These are phyloP conservation scores for Annulohypoxylon nitens DNA, from an alignment of 495 filamentous ascomycete genomes.

Conservation along the genomic window DNA sequence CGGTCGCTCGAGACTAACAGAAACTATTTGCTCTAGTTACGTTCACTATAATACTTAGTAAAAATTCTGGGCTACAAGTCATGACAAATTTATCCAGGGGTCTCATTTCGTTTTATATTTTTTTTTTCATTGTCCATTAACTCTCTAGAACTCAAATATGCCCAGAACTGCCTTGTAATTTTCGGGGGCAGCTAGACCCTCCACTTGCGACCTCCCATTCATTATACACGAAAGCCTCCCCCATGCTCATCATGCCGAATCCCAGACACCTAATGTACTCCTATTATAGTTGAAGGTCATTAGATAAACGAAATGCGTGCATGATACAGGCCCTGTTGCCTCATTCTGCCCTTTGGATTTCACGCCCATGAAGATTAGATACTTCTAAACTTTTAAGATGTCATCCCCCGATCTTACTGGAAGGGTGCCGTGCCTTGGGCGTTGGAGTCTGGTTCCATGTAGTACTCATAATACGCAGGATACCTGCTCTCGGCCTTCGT, in stretches of 20 bases:
- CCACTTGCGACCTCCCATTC: conserved; percentile 4
- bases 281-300: conserved; percentile 29
- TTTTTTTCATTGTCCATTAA: conserved; percentile 10
- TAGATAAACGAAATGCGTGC: conserved; percentile 25
- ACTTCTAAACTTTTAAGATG: not conserved
- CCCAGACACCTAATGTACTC: conserved; percentile 16
- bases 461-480: conserved; percentile 74
- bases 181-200: not conserved
- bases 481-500: conserved; percentile 73
- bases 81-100: conserved; percentile 1
- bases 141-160: conserved; percentile 7
- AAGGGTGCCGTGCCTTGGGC: conserved; percentile 59
- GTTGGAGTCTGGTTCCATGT: conserved; percentile 62
- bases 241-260: conserved; percentile 21
- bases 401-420: conserved; percentile 46
- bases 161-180: conserved; percentile 27
- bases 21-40: not conserved
- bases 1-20: not conserved
- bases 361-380: conserved; percentile 7
- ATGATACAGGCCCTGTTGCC: conserved; percentile 36
- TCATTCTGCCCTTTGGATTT: not conserved
- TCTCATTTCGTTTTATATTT: conserved; percentile 8
- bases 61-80: not conserved
- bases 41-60: not conserved
- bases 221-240: conserved; percentile 35